Evolutionary conservation across 805 yeast genomes (phyloP), one percentile per base, ranked within the genome.

Genomic region (Schizosaccharomyces octosporus): DNA sequence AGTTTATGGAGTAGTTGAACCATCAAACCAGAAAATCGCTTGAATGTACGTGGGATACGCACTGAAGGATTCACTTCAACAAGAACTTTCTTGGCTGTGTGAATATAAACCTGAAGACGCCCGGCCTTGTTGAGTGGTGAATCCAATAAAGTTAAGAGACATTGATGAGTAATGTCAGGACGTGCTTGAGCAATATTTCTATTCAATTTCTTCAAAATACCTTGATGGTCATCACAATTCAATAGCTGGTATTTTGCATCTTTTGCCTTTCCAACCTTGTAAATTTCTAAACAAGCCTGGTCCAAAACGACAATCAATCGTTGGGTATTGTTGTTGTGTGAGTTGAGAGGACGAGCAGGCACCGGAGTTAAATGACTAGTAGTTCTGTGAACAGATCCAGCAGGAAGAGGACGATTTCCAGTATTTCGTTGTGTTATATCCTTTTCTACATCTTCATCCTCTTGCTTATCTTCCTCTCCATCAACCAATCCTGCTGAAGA

Each of bases 91-190:
- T 90, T 80, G 21, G 96, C 90, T 13, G 98, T 93, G 67, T 87
- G 95, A 63, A 93, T 88, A 73, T 90, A 93, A 15, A 93, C 98
- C 73, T 93, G 98, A 66, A 93, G 78, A 72, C 82, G 87, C 7
- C 98, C 98, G 5, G 97, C 97, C 73, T 93, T 93, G 75, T 93
- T 93, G 68, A 93, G 85, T 55, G 98, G 98, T n/a, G 96, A 87
- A 72, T 93, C 98, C 67, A 93, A 77, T 65, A 93, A 76, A 3
- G 98, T 90, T 72, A 93, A 77, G 54, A 93, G 79, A 77, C 98
- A 93, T 64, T 65, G 98, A 71, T 93, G 98, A 55, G 98, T 93
- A 68, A 93, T 93, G 72, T 93, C 98, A n/a, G 98, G 98, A 72
- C 98, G 82, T 6, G 97, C 97, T 70, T 93, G 98, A 59, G 95